A percentile compares a stretch with the other conserved stretches of the same genome.
Conservation (phyloP, 139 green algal species). For the Microglena sp. region DNA sequence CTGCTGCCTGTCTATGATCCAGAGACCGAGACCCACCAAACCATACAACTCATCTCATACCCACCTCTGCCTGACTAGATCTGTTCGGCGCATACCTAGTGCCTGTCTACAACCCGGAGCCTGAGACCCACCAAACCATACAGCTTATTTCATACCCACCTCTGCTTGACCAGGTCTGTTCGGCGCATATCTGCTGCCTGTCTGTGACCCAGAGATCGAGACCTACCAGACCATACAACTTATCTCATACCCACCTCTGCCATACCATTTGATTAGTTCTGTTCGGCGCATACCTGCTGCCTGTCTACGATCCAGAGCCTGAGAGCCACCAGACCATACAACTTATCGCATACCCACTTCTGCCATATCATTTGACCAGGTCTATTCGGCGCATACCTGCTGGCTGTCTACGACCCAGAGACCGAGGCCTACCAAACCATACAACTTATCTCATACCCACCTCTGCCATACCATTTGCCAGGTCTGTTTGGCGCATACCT, state of each 20-base stretch:
- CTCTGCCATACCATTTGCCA: too few relatives aligned
- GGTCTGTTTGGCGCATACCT: constrained; percentile 89
- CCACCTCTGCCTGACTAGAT: too few relatives aligned
- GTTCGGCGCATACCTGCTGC: constrained; percentile 57
- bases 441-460: neutral
- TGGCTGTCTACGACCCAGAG: constrained; percentile 77
- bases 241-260: too few relatives aligned
- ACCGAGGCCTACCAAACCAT: constrained; percentile 79
- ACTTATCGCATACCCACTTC: neutral
- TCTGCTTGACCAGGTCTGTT: constrained; percentile 64
- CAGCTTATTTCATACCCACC: too few relatives aligned
- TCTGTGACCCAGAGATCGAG: constrained; percentile 79
- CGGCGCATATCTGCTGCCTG: constrained; percentile 85
- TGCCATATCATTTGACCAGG: constrained; percentile 16
- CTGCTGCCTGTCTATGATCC: neutral
- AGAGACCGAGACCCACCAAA: too few relatives aligned
- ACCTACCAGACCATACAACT: constrained; percentile 82
- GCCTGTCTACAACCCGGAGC: constrained; percentile 77
- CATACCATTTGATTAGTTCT: too few relatives aligned
- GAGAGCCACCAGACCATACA: too few relatives aligned
- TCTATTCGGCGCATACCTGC: constrained; percentile 79
- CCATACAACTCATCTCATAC: too few relatives aligned
- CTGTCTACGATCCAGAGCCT: constrained; percentile 73
- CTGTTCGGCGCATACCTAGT: constrained; percentile 56
- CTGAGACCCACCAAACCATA: constrained; percentile 80